Evolutionary conservation across 139 green algal genomes (phyloP), one percentile per base, ranked within the genome.

Genomic region (Pseudopediastrum boryanum): DNA sequence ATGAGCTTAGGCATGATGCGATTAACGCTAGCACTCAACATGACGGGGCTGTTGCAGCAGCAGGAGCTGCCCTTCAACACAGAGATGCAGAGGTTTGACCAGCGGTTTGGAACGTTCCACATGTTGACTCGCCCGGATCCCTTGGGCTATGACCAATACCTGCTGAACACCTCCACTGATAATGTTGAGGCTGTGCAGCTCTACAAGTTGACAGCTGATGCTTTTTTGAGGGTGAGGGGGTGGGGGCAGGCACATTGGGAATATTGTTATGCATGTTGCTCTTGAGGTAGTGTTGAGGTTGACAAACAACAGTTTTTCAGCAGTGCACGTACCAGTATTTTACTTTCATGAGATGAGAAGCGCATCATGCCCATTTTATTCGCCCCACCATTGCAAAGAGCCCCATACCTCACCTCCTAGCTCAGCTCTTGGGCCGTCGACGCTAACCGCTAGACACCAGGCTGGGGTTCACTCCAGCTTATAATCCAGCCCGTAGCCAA

Each of bases 51-150:
- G 69, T 39, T 33, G 31, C 41, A 33, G 0, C 50, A 21, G 27
- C 50, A 10, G 2, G n/a, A 63, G 27, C 71, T 58, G 52, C 76
- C 83, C 4, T 93, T 92, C 84, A 94, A 90, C 84, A 74, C n/a
- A 4, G 62, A 84, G 56, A 59, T 50, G 52, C 75, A 94, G 65
- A 84, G 85, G 31, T 95, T 87, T 73, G 85, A 90, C 61, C 91
- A 95, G 88, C 90, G 92, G 58, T 96, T 94, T 75, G 73, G 35
- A 13, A 41, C 67, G 31, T 82, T 95, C 29, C 73, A 83, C n/a
- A 36, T 50, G 16, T 71, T 89, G 70, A 10, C 38, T 39, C 81
- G 82, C 12, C 90, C 90, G 0, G 68, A 83, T 56, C 82, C 84
- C 1, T 71, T 93, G 31, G 31, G 27, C 0, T 85, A 86, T 44